Base-by-base conservation (phyloP, 257 asterid species). In the Gentiana straminea region DNA sequence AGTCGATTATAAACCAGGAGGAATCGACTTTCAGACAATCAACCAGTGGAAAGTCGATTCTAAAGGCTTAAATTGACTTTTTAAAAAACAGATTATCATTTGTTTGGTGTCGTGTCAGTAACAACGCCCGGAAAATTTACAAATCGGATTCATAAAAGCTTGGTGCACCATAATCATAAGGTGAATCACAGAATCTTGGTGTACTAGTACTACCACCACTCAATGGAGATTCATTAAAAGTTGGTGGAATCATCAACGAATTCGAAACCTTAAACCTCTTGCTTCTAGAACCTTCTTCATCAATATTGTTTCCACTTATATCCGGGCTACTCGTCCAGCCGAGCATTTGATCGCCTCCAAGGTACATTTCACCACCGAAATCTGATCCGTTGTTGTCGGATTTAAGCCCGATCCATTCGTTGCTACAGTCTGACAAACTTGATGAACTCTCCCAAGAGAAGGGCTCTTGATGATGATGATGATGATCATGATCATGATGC, bases 261-360 rank as follows among this genome's bases (percentile, higher is more conserved):
- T 95, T 84, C 4, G 91, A 88, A 35, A 88, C 97, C 68, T 84
- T 85, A 62, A 85, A 83, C 77, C 97, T 77, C 58, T 85, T 82
- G 53, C 95, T 83, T 65, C 81, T 73, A 4, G 86, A 84, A 12
- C 71, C 82, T 54, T 73, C 83, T 3, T 13, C 54, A 41, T 41
- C 9, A 10, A 41, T 10, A 0, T 24, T 24, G 24, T 24, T 24
- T 12, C 54, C 61, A 38, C 58, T 70, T 58, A 67, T 72, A 52
- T 84, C 96, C 0, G 94, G 92, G 68, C 96, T 84, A 52, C 87
- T 81, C 66, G 77, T 69, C 86, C 89, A 76, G 13, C 83, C 84
- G 65, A 73, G 55, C 68, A 51, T 54, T 43, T 72, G 84, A 63
- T 77, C 92, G 38, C 75, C 83, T 11, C 68, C 68, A 2, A 68